Evolutionary conservation across 2,329 filamentous ascomycete species (phyloP), one percentile per base, ranked within the genome.

Genomic region (Alternaria arbusti): DNA sequence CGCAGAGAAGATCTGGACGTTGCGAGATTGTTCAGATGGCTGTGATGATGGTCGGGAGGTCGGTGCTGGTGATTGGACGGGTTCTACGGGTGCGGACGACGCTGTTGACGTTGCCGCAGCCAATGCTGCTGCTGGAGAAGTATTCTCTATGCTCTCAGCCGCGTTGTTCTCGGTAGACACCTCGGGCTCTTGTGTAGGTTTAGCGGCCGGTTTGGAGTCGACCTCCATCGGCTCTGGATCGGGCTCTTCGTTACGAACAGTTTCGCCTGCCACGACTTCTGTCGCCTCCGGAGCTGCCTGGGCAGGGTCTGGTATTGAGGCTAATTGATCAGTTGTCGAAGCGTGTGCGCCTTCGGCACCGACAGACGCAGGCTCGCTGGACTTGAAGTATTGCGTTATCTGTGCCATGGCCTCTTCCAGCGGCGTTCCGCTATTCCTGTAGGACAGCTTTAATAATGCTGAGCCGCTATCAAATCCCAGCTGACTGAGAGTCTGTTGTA

Each of bases 401-500:
- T 95, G 87, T 50, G 85, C 83, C 89, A 97, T 93, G 10, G 95
- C 95, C 67, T 95, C 91, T 70, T 93, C 92, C 26, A 98, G 81
- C 3, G 94, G 94, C 76, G 88, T 88, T 12, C 91, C 89, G 7
- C 92, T 96, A 66, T 86, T 86, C 75, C 87, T 89, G 81, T 95
- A 98, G 32, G 85, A 89, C 63, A 99, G 81, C 61, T 92, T 87
- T 58, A 99, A 85, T 59, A 97, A 82, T 5, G 92, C 90, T 74
- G 87, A 95, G 6, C 96, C 95, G 51, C 88, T 90, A 76, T 94
- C 96, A 73, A 96, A 90, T 0, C 96, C 96, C 17, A 98, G 83
- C 78, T 97, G 93, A 6, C 89, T 90, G 49, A 99, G 81, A 1
- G 93, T 94, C 84, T 97, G 97, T 78, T 97, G 93, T 61, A 98